A percentile compares a stretch with the other conserved stretches of the same genome.
Conservation (phyloP, 352 stramenopile species). For the Aphanomyces stellatus region DNA sequence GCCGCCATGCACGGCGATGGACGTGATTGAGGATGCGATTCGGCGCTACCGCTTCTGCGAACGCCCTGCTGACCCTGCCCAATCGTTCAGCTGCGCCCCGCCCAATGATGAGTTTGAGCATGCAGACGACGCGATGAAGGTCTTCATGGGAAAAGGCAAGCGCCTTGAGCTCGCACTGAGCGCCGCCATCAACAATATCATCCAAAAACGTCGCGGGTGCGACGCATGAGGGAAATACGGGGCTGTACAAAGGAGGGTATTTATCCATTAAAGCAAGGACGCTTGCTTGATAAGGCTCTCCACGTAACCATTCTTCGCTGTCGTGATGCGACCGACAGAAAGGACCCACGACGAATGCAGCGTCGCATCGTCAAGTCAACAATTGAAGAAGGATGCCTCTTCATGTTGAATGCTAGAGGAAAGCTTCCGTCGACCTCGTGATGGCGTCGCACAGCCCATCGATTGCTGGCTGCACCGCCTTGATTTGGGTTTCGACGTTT, state of each 20-base stretch:
- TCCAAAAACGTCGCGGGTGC: background rate
- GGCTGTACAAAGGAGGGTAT: background rate
- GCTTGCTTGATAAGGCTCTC: too few species aligned
- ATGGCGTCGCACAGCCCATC: too few species aligned
- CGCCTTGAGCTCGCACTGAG: background rate
- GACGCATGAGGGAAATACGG: background rate
- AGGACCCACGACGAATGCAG: too few species aligned
- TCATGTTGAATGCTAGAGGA: too few species aligned
- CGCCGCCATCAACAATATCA: background rate
- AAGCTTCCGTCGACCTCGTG: too few species aligned
- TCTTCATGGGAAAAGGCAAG: background rate
- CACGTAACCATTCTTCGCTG: too few species aligned
- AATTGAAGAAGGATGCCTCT: too few species aligned
- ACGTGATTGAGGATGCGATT: background rate
- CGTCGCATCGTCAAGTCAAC: too few species aligned
- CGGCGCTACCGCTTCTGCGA: background rate
- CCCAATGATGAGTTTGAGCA: background rate
- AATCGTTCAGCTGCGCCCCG: background rate
- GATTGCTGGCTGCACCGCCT: too few species aligned
- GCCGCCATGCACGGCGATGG: background rate
- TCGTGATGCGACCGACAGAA: too few species aligned
- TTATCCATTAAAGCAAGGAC: background rate
- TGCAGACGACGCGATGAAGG: background rate
- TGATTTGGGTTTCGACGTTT: too few species aligned
- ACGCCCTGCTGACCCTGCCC: background rate